Conservation (phyloP, 441 rosid genomes). For the Gossypium lobatum region DNA sequence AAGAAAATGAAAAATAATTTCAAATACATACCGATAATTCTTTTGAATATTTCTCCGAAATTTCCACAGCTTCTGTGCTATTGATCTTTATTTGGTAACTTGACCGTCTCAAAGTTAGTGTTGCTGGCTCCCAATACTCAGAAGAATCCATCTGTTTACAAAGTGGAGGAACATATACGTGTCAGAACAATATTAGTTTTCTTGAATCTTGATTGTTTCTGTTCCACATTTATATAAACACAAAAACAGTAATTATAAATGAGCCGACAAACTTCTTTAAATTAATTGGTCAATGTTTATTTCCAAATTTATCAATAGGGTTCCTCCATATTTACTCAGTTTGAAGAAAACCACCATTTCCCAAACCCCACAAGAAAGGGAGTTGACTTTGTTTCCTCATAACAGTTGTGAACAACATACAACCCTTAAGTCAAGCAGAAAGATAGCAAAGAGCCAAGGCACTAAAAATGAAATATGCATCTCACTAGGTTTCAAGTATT, state of each 20-base stretch:
- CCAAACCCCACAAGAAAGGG: background rate
- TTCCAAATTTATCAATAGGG: background rate
- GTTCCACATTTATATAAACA: background rate
- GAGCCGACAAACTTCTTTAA: background rate
- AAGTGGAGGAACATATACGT: background rate
- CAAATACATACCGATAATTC: slow-evolving; percentile 46
- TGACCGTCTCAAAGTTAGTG: slow-evolving; percentile 47
- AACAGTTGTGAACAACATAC: background rate
- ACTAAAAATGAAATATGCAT: background rate
- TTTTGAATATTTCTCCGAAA: slow-evolving; percentile 65
- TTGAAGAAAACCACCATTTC: background rate
- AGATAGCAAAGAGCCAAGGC: background rate
- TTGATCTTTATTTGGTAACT: slow-evolving; percentile 63
- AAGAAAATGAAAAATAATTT: slow-evolving; percentile 10
- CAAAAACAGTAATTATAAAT: background rate
- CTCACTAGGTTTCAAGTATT: background rate
- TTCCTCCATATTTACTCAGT: background rate
- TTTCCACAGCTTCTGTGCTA: slow-evolving; percentile 33
- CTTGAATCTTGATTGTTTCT: background rate
- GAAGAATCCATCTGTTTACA: slow-evolving; percentile 55
- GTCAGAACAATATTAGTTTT: background rate
- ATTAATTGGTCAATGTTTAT: background rate
- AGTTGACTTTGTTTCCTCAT: background rate
- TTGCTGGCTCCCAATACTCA: slow-evolving; percentile 72
- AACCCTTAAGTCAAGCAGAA: background rate